Evolutionary conservation across 2,329 filamentous ascomycete species (phyloP).

Genomic region (Aureobasidium uvarum): DNA sequence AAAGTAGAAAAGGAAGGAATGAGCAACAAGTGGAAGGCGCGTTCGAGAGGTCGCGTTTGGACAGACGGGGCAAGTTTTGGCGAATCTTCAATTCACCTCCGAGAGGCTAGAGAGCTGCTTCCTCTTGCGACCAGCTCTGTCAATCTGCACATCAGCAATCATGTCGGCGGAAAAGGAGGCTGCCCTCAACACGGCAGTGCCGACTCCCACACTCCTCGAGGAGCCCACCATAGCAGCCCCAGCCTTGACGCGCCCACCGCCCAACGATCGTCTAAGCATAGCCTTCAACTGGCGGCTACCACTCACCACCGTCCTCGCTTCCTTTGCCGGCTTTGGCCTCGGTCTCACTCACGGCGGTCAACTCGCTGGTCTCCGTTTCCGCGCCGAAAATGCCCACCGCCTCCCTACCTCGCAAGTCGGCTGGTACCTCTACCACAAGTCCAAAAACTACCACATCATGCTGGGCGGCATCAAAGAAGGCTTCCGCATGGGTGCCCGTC

Average conservation of each 20-base stretch:
- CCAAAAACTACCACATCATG: slow-evolving; percentile 87
- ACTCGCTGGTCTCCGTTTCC: slow-evolving; percentile 65
- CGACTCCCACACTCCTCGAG: not conserved
- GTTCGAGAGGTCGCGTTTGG: slow-evolving; percentile 7
- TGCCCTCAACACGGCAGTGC: slow-evolving; percentile 5
- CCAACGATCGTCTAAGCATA: slow-evolving; percentile 36
- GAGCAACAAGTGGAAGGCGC: slow-evolving; percentile 7
- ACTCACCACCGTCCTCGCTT: slow-evolving; percentile 33
- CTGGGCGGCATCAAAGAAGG: slow-evolving; percentile 77
- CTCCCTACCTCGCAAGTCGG: slow-evolving; percentile 77
- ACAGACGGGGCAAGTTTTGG: slow-evolving; percentile 7
- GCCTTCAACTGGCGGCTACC: slow-evolving; percentile 38
- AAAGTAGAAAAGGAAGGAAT: not conserved
- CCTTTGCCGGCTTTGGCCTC: slow-evolving; percentile 35
- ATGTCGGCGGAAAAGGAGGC: slow-evolving; percentile 16
- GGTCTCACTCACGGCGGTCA: slow-evolving; percentile 38
- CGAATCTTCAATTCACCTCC: slow-evolving; percentile 14
- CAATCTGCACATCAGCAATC: not conserved
- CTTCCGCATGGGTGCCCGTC: slow-evolving; percentile 66
- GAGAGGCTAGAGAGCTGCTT: slow-evolving; percentile 18
- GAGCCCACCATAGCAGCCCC: not conserved
- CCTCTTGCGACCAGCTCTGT: not conserved
- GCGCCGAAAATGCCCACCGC: slow-evolving; percentile 94
- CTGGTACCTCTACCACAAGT: slow-evolving; percentile 99
- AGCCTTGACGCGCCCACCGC: not conserved